These are phyloP conservation scores for Huntiella bhutanensis DNA, from an alignment of 2,329 filamentous ascomycete species.

Conservation along the genomic window DNA sequence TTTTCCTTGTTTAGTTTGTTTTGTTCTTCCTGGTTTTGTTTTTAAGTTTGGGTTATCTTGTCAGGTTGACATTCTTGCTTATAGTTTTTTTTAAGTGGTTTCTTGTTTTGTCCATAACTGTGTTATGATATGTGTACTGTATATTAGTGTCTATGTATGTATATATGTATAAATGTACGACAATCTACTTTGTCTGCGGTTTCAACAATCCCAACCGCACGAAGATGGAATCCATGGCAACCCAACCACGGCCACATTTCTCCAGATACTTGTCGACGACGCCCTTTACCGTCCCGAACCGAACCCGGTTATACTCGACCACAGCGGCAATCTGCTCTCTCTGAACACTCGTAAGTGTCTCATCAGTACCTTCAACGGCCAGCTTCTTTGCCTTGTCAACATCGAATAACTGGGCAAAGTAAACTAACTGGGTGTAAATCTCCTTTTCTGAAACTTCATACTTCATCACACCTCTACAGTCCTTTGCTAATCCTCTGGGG, in stretches of 20 bases:
- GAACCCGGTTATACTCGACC: constrained; percentile 61
- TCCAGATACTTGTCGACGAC: constrained; percentile 71
- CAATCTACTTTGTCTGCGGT: background rate
- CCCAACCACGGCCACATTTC: constrained; percentile 81
- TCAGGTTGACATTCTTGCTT: constrained; percentile 1
- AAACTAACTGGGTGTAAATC: constrained; percentile 87
- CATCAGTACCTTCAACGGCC: constrained; percentile 22
- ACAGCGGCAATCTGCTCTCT: constrained; percentile 50
- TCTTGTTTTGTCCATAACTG: background rate
- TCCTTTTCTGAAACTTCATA: constrained; percentile 79
- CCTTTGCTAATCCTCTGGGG: constrained; percentile 63
- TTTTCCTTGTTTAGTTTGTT: constrained; percentile 17
- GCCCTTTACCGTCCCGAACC: constrained; percentile 58
- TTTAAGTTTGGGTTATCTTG: background rate
- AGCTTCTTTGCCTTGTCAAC: constrained; percentile 54
- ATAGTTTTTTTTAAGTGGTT: background rate
- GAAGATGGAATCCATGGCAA: constrained; percentile 82
- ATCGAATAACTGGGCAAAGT: constrained; percentile 71
- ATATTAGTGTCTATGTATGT: constrained; percentile 5
- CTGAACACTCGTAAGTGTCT: constrained; percentile 29
- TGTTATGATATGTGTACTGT: background rate
- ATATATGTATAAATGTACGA: background rate
- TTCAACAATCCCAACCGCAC: constrained; percentile 37
- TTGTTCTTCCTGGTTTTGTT: constrained; percentile 17
- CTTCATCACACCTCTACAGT: constrained; percentile 71